These are phyloP conservation scores for Alternaria brassicae DNA, from an alignment of 2,329 filamentous ascomycete genomes.

Conservation along the genomic window DNA sequence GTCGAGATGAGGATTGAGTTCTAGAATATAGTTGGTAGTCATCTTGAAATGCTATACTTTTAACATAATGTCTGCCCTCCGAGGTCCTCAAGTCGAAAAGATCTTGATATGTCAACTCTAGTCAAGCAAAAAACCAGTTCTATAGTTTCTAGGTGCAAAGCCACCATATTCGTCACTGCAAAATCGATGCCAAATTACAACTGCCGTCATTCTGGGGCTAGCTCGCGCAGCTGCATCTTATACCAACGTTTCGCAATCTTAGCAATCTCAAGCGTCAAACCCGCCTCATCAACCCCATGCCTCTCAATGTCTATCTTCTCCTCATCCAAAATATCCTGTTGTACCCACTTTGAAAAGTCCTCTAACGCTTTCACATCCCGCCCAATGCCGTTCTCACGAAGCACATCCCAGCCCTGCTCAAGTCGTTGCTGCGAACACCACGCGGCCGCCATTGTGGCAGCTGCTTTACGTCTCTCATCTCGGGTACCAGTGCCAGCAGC, in stretches of 20 bases:
- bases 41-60: background rate
- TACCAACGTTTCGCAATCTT: slow-evolving; percentile 24
- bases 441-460: slow-evolving; percentile 16
- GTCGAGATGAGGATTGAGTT: background rate
- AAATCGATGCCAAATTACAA: too few species aligned
- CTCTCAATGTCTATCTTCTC: slow-evolving; percentile 31
- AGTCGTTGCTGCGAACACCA: slow-evolving; percentile 34
- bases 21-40: background rate
- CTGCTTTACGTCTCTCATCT: slow-evolving; percentile 21
- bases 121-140: too few species aligned
- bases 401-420: slow-evolving; percentile 37
- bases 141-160: too few species aligned
- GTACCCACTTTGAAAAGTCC: slow-evolving; percentile 35
- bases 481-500: background rate
- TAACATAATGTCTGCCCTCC: background rate
- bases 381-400: slow-evolving; percentile 25
- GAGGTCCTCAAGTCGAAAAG: too few species aligned
- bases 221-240: background rate
- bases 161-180: too few species aligned
- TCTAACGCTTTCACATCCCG: slow-evolving; percentile 24
- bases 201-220: too few species aligned
- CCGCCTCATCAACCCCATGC: slow-evolving; percentile 23
- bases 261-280: slow-evolving; percentile 31
- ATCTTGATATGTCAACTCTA: too few species aligned
- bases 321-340: slow-evolving; percentile 31